Evolutionary conservation across 2,329 filamentous ascomycete genomes (phyloP), one percentile per base, ranked within the genome.

Genomic region (Monilinia laxa): DNA sequence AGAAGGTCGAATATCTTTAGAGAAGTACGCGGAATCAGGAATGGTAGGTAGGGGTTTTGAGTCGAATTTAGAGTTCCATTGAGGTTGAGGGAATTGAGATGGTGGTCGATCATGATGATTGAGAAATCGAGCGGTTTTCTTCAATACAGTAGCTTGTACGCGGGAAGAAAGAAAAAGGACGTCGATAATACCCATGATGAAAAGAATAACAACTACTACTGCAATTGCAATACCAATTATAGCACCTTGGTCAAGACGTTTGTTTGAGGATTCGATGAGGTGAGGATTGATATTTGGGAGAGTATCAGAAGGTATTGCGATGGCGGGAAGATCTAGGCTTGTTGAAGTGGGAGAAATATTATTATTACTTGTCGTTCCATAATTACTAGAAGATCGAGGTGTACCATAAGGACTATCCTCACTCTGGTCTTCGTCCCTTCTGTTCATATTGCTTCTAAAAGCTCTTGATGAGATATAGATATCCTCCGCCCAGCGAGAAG

Each of bases 391-490:
- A 35, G 31, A 40, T 38, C 10, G 62, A 57, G 52, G 62, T 58
- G 2, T 64, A 16, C 53, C 53, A n/a, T 31, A 58, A n/a, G 53
- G 28, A 51, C 53, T 51, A 14, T 51, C 40, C 42, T 58, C 42
- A 42, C 42, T 64, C 35, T 64, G 53, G 25, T 64, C 62, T 58
- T 62, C 58, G 9, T 42, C 23, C 38, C 51, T 55, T 23, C 10
- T 49, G 14, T 16, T 20, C 52, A 49, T 38, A n/a, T 47, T 51
- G 10, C 53, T 58, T 31, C 40, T 40, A 12, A 18, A 25, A 57
- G 23, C n/a, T 40, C 28, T 38, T 2, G 16, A 64, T n/a, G 42
- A 25, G 16, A 58, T 10, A 42, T 57, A 40, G 35, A 58, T 58
- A 52, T 42, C 42, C 53, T 58, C 40, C 35, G 14, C 7, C 25